These are phyloP conservation scores for Prunus davidiana DNA, from an alignment of 306 rosid genomes.

Conservation along the genomic window DNA sequence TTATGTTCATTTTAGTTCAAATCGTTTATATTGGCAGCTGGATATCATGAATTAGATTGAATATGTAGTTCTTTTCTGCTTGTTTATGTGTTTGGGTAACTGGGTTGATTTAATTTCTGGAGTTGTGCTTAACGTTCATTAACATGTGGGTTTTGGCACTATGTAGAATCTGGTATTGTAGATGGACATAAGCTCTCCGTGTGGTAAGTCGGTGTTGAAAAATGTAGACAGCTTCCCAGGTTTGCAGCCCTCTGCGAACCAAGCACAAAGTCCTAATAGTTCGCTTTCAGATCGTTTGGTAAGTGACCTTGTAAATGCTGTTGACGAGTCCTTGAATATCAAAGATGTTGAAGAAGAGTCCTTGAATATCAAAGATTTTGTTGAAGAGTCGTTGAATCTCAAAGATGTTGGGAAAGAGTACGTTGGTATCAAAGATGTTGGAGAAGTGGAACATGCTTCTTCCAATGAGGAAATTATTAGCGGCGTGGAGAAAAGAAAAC, in stretches of 20 bases:
- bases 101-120: background rate
- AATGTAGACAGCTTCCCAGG: constrained; percentile 24
- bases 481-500: constrained; percentile 17
- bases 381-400: background rate
- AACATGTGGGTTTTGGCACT: background rate
- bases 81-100: background rate
- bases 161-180: constrained; percentile 40
- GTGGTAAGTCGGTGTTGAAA: constrained; percentile 27
- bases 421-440: background rate
- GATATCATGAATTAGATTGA: background rate
- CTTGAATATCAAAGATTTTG: background rate
- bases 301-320: constrained; percentile 37
- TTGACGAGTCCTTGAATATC: constrained; percentile 39
- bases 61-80: background rate
- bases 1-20: background rate
- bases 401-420: background rate
- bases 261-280: constrained; percentile 17
- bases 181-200: constrained; percentile 50
- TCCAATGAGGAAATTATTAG: constrained; percentile 12
- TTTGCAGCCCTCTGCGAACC: constrained; percentile 31
- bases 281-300: constrained; percentile 21
- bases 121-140: background rate
- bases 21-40: background rate
- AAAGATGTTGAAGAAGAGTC: constrained; percentile 28
- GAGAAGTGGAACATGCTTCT: constrained; percentile 23